Evolutionary conservation across 2,329 filamentous ascomycete species (phyloP).

Genomic region (Fusarium sacchari): DNA sequence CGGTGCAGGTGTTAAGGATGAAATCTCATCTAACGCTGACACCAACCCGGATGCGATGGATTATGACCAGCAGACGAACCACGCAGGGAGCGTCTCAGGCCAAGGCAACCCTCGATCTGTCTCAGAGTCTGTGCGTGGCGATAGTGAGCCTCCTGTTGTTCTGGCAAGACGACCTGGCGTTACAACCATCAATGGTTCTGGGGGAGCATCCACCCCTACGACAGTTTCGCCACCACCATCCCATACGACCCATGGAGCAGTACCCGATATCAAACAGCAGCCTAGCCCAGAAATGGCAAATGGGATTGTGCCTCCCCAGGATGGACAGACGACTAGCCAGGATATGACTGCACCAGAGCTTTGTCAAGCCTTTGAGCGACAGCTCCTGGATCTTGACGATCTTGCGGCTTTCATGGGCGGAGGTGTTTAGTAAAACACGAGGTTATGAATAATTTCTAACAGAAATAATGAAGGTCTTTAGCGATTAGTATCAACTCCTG

Average conservation of each 20-base stretch:
- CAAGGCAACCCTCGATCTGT: constrained; percentile 50
- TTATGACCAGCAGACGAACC: constrained; percentile 58
- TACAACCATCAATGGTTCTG: constrained; percentile 68
- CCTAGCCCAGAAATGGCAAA: constrained; percentile 49
- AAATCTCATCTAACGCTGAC: constrained; percentile 64
- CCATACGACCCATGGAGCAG: constrained; percentile 35
- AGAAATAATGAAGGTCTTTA: constrained; percentile 20
- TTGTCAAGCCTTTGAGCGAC: constrained; percentile 67
- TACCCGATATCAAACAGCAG: constrained; percentile 52
- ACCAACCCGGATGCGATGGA: constrained; percentile 67
- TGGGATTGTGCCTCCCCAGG: constrained; percentile 45
- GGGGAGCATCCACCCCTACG: constrained; percentile 58
- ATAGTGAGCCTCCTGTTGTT: constrained; percentile 63
- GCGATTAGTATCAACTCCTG: constrained; percentile 4
- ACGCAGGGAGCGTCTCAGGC: constrained; percentile 33
- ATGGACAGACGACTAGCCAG: constrained; percentile 51
- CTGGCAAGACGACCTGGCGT: constrained; percentile 62
- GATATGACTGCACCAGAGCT: constrained; percentile 70
- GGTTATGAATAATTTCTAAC: constrained; percentile 1
- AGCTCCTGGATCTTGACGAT: constrained; percentile 69
- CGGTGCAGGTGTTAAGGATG: constrained; percentile 59
- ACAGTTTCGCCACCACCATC: constrained; percentile 57
- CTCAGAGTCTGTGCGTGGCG: constrained; percentile 57
- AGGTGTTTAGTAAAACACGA: constrained; percentile 57
- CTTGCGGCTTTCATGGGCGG: constrained; percentile 71